Conservation (phyloP, 1,139 yeast species). For the Debaryomycetaceae sp. region DNA sequence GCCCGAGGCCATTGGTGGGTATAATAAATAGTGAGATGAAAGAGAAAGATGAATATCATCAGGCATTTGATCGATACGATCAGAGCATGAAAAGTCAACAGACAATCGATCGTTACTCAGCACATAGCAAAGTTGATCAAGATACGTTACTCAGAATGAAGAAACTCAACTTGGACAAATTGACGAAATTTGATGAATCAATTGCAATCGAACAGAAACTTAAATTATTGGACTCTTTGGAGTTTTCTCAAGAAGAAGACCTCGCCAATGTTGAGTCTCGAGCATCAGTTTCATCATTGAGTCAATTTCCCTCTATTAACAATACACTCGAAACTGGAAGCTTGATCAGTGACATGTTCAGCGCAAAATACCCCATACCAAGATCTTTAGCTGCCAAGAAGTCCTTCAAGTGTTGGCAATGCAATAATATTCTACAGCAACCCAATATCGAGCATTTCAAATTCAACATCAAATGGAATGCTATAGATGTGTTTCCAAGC, state of each 20-base stretch:
- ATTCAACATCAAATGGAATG: constrained; percentile 27
- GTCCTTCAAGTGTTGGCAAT: constrained; percentile 24
- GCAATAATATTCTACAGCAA: constrained; percentile 22
- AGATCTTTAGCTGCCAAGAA: constrained; percentile 22
- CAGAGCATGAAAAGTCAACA: constrained; percentile 4
- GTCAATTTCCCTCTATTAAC: constrained; percentile 2
- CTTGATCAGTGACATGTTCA: neutral
- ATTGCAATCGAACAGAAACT: constrained; percentile 1
- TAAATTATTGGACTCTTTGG: constrained; percentile 3
- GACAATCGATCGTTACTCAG: neutral
- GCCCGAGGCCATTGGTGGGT: constrained; percentile 31
- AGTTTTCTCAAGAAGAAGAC: constrained; percentile 8
- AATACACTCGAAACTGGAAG: constrained; percentile 2
- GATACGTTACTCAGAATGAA: constrained; percentile 12
- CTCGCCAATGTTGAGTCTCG: neutral
- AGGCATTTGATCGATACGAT: constrained; percentile 8
- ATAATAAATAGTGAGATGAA: constrained; percentile 21
- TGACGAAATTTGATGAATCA: constrained; percentile 4
- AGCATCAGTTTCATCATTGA: neutral
- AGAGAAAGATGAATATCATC: constrained; percentile 6
- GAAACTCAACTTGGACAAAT: constrained; percentile 10
- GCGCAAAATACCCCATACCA: constrained; percentile 20
- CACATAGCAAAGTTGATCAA: constrained; percentile 7
- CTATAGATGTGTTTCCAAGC: constrained; percentile 32
- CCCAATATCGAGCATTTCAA: constrained; percentile 33